Evolutionary conservation across 331 rosid genomes (phyloP).

Genomic region (Stylosanthes scabra): DNA sequence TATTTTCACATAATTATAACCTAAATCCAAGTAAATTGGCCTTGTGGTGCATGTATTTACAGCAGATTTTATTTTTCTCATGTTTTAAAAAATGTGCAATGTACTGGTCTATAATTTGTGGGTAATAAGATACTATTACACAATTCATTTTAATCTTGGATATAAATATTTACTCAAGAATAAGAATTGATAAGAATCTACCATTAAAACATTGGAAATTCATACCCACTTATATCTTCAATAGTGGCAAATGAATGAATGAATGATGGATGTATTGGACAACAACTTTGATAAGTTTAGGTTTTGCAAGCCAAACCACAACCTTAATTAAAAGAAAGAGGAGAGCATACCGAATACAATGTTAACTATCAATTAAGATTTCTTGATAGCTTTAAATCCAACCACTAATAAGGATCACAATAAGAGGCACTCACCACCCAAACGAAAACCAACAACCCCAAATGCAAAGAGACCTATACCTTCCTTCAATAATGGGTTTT

Average conservation of each 20-base stretch:
- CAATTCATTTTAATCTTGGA: too few relatives aligned
- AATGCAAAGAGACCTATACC: slow-evolving; percentile 56
- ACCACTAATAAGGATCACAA: not conserved
- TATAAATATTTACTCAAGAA: not conserved
- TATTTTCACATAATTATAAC: slow-evolving; percentile 6
- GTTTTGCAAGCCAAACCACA: slow-evolving; percentile 66
- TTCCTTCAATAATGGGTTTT: slow-evolving; percentile 61
- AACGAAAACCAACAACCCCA: slow-evolving; percentile 76
- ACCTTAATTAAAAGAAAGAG: slow-evolving; percentile 68
- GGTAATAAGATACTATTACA: too few relatives aligned
- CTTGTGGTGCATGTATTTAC: not conserved
- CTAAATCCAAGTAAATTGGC: not conserved
- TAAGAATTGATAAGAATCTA: not conserved
- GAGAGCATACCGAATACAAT: slow-evolving; percentile 8
- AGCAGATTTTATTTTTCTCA: too few relatives aligned
- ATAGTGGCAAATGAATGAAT: slow-evolving; percentile 41
- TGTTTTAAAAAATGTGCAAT: too few relatives aligned
- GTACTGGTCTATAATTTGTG: too few relatives aligned
- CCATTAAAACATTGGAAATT: slow-evolving; percentile 18
- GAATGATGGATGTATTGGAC: slow-evolving; percentile 69
- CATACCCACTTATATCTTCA: slow-evolving; percentile 77
- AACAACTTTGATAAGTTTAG: slow-evolving; percentile 53
- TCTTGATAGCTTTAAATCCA: slow-evolving; percentile 13
- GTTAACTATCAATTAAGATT: not conserved
- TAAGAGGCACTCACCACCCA: slow-evolving; percentile 61